Conservation (phyloP, 768 basidiomycete species). For the Lentinula sp. region DNA sequence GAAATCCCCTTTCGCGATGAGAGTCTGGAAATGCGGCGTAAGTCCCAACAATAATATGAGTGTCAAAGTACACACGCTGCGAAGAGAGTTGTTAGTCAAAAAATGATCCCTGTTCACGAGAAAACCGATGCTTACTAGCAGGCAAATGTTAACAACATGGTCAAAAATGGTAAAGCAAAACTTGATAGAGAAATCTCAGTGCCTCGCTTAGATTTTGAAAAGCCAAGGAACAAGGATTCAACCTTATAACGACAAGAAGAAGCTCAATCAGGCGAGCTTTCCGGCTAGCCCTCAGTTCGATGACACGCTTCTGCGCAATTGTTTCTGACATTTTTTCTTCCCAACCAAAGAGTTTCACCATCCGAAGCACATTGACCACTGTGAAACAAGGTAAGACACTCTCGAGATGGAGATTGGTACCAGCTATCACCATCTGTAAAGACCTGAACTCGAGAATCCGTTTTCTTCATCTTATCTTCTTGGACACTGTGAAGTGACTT, state of each 20-base stretch:
- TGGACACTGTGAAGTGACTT: slow-evolving; percentile 27
- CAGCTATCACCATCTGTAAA: slow-evolving; percentile 29
- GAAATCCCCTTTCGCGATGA: slow-evolving; percentile 6
- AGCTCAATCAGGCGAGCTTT: slow-evolving; percentile 46
- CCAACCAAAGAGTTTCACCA: slow-evolving; percentile 71
- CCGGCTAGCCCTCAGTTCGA: slow-evolving; percentile 52
- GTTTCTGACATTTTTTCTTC: slow-evolving; percentile 48
- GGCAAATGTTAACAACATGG: slow-evolving; percentile 61
- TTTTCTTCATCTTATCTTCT: slow-evolving; percentile 31
- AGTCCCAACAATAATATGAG: neutral
- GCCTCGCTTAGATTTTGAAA: neutral
- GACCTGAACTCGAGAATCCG: slow-evolving; percentile 36
- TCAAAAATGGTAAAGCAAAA: slow-evolving; percentile 52
- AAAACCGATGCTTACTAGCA: slow-evolving; percentile 39
- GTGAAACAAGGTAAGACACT: slow-evolving; percentile 16
- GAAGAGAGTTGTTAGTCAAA: neutral
- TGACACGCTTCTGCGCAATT: slow-evolving; percentile 50
- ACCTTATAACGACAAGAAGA: slow-evolving; percentile 37
- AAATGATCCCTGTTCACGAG: neutral
- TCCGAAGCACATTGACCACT: slow-evolving; percentile 54
- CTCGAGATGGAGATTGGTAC: slow-evolving; percentile 17
- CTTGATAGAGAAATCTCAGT: slow-evolving; percentile 21
- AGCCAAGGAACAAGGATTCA: slow-evolving; percentile 1
- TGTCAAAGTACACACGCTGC: slow-evolving; percentile 4
- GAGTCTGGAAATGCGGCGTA: neutral